These are phyloP conservation scores for Aspergillus brunneoviolaceus DNA, from an alignment of 2,329 filamentous ascomycete species.

Conservation along the genomic window DNA sequence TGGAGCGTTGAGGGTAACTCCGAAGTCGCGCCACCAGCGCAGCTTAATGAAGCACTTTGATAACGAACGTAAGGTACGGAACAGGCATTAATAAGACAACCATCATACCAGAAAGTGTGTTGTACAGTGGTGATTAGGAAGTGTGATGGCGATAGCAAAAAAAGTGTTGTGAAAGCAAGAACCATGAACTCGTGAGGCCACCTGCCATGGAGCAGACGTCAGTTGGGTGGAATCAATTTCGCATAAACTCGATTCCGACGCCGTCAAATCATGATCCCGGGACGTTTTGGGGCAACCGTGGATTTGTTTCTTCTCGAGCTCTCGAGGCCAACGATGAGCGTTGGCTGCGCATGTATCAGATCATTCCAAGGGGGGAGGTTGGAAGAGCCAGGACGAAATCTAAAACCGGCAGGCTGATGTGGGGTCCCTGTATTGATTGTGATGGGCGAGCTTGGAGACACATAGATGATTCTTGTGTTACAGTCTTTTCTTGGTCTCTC, in stretches of 20 bases:
- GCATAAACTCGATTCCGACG: neutral
- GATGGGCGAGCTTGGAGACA: neutral
- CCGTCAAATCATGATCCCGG: neutral
- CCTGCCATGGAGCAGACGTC: neutral
- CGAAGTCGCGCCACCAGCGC: neutral
- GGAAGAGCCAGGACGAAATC: neutral
- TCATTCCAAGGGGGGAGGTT: too few species aligned
- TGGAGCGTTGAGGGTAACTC: neutral
- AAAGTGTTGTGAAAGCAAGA: conserved; percentile 2
- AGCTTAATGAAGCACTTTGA: neutral
- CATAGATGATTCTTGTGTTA: conserved; percentile 19
- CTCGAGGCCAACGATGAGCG: neutral
- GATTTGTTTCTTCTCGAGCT: neutral
- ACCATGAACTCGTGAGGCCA: conserved; percentile 19
- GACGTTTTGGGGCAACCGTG: neutral
- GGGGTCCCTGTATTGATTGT: neutral
- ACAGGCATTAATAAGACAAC: conserved; percentile 5
- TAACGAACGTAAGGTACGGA: conserved; percentile 11
- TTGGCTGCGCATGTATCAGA: too few species aligned
- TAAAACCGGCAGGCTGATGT: too few species aligned
- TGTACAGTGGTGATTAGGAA: conserved; percentile 15
- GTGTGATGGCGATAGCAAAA: neutral
- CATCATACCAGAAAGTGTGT: conserved; percentile 16
- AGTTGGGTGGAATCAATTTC: neutral
- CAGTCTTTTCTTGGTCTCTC: conserved; percentile 38